phyloP scores from a whole-genome alignment of 2,329 filamentous ascomycete genomes.

The Paramyrothecium sp. region DNA sequence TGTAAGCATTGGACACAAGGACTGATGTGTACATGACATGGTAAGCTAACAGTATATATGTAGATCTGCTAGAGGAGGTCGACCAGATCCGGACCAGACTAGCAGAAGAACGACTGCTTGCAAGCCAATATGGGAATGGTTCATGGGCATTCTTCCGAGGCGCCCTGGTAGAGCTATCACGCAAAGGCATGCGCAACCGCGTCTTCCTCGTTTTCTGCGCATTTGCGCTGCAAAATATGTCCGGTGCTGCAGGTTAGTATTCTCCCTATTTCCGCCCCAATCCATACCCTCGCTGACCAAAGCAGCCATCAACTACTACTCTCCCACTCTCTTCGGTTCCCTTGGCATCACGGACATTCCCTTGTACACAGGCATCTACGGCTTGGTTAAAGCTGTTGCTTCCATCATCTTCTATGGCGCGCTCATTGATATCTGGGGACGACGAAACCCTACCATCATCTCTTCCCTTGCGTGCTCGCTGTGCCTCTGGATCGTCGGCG shows the following conservation, averaged over 20 bases:
- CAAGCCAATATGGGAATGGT: constrained; percentile 28
- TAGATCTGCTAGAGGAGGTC: constrained; percentile 46
- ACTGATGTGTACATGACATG: too few relatives aligned
- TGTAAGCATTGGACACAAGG: constrained; percentile 15
- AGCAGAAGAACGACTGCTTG: constrained; percentile 29
- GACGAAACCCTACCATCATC: constrained; percentile 40
- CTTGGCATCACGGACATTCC: constrained; percentile 43
- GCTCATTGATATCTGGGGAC: constrained; percentile 38
- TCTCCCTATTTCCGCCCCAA: neutral
- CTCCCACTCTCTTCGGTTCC: constrained; percentile 37
- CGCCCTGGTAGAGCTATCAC: constrained; percentile 29
- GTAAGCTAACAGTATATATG: constrained; percentile 5
- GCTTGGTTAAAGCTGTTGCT: constrained; percentile 40
- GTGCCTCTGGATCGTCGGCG: constrained; percentile 50
- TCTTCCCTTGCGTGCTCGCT: constrained; percentile 45
- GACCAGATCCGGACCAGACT: constrained; percentile 39
- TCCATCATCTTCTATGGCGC: constrained; percentile 39
- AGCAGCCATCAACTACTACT: constrained; percentile 41
- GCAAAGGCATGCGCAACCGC: constrained; percentile 39
- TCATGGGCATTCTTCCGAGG: constrained; percentile 31
- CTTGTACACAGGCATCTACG: constrained; percentile 51
- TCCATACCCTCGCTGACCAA: neutral
- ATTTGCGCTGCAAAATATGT: constrained; percentile 38
- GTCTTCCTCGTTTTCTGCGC: constrained; percentile 33
- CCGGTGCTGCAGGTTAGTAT: constrained; percentile 33